Evolutionary conservation across 1,284 basidiomycete genomes (phyloP), one percentile per base, ranked within the genome.

Genomic region (Rhodofomes roseus): DNA sequence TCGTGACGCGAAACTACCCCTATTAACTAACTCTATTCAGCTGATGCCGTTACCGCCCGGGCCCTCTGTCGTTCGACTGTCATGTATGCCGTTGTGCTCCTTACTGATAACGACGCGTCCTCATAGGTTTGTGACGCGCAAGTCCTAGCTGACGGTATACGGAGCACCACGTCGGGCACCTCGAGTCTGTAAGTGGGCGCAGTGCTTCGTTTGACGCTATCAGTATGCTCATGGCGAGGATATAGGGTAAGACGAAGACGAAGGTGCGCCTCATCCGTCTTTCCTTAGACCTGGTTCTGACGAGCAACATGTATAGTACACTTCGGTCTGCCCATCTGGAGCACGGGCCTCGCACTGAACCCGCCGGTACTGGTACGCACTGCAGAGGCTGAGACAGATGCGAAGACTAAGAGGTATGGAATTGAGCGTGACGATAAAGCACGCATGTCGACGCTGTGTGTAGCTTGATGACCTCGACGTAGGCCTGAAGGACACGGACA

Each of bases 301-400:
- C n/a, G n/a, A n/a, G n/a, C 31, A 11, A 34, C 23, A n/a, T 34
- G 5, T 11, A 11, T 54, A 90, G 89, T 92, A 25, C 85, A 85
- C 14, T 92, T 89, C 69, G 93, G 93, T 16, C 76, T 95, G 40
- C 81, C 93, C 5, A 92, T 96, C 20, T 95, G 93, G 94, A 89
- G 86, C 65, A 94, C 93, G 4, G 92, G 92, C 1, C 78, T 95
- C 8, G 82, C 90, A 9, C 84, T 90, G 2, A 94, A 94, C 68
- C 91, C 92, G 8, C 76, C 95, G 44, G 81, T 95, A 52, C 73
- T 81, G n/a, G n/a, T n/a, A 57, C 78, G 80, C 0, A 82, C 93
- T 53, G 71, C 74, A 3, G 85, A 82, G 55, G 76, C 87, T 0
- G 73, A 81, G 67, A 90, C 92, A 68, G 80, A 92, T 63, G 71